Conservation (phyloP, 441 rosid genomes). For the Erodium moschatum region DNA sequence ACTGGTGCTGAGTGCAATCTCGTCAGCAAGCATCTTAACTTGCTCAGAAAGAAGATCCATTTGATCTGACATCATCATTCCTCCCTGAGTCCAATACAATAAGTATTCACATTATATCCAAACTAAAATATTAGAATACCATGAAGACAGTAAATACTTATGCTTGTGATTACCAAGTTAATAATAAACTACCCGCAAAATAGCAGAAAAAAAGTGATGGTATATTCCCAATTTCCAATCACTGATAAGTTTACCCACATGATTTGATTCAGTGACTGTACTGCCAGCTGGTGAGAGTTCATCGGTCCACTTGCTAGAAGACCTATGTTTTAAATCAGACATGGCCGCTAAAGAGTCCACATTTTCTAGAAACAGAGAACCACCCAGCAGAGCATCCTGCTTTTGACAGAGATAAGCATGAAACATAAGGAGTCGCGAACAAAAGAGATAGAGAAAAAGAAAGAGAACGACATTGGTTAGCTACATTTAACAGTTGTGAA, state of each 20-base stretch:
- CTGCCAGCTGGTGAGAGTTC: constrained; percentile 66
- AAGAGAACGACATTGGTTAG: neutral
- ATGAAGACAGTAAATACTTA: neutral
- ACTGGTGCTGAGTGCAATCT: constrained; percentile 89
- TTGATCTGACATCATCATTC: constrained; percentile 68
- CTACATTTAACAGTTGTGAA: neutral
- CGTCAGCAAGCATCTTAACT: constrained; percentile 99
- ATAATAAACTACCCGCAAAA: neutral
- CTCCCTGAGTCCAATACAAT: constrained; percentile 37
- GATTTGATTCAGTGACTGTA: constrained; percentile 60
- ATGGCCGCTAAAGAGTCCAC: constrained; percentile 34
- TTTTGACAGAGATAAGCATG: constrained; percentile 35
- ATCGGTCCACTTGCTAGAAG: constrained; percentile 75
- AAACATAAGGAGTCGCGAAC: constrained; percentile 8
- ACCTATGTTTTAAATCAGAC: constrained; percentile 56
- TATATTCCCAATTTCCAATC: constrained; percentile 37
- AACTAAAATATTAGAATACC: neutral
- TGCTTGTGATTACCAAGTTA: neutral
- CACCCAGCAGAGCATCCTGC: constrained; percentile 38
- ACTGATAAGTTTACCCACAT: constrained; percentile 44
- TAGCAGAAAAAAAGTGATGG: constrained; percentile 30
- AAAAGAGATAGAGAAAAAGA: neutral
- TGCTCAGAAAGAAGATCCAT: constrained; percentile 96
- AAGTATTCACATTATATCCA: constrained; percentile 1
- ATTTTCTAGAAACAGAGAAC: too few species aligned